Conservation (phyloP, 495 filamentous ascomycete genomes). For the Xanthoparmelia taractica region DNA sequence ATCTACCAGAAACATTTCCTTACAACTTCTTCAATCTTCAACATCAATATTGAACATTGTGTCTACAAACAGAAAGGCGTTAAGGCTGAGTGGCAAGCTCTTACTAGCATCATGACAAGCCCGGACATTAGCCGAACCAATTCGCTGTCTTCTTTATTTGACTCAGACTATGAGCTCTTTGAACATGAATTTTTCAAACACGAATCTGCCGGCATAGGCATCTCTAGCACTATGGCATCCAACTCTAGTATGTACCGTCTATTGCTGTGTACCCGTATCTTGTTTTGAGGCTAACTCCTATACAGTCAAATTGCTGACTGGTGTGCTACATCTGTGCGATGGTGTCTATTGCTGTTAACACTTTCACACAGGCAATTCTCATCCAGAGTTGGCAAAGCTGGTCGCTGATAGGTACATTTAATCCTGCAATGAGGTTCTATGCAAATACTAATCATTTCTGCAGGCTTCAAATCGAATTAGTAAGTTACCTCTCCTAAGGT, state of each 20-base stretch:
- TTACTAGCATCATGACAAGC: neutral
- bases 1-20: neutral
- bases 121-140: neutral
- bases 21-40: neutral
- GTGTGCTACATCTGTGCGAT: neutral
- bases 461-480: slow-evolving; percentile 78
- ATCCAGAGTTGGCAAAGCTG: slow-evolving; percentile 79
- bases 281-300: neutral
- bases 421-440: neutral
- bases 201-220: neutral
- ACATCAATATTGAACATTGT: neutral
- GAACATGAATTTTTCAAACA: neutral
- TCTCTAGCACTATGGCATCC: neutral
- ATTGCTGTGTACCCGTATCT: too few relatives aligned
- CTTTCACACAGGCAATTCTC: slow-evolving; percentile 57
- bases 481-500: neutral
- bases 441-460: slow-evolving; percentile 17
- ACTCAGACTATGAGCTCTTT: neutral
- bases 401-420: slow-evolving; percentile 74
- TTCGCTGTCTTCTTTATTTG: neutral
- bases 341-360: neutral
- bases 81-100: neutral
- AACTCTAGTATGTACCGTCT: neutral
- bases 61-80: neutral
- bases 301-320: neutral